Base-by-base conservation (phyloP, 2,329 filamentous ascomycete genomes). In the Alternaria arbusti region DNA sequence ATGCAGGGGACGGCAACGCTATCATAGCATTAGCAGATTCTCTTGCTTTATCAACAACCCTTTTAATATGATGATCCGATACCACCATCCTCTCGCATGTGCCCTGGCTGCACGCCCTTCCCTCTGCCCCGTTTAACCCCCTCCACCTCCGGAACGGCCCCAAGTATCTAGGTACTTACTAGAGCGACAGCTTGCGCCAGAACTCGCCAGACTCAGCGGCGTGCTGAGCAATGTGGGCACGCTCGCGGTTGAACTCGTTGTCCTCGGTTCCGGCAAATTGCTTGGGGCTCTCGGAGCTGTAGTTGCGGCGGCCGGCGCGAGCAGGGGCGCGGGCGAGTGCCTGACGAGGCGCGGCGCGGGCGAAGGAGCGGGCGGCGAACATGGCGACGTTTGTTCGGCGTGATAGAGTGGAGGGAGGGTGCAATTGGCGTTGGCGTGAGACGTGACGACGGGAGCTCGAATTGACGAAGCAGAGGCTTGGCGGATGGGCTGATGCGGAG, bases 121-220 rank as follows among this genome's bases (percentile, higher is more conserved):
- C n/a, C 46, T 15, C 23, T 15, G 5, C 26, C 46, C 9, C 30
- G 7, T 32, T 25, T 15, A 28, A 17, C 46, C 32, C 28, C 36
- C 36, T 59, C 56, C 22, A 30, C 20, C 9, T 25, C 52, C 25
- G 13, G 22, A 36, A 20, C 28, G 28, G 49, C 49, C 28, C 26
- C 47, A 49, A 61, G 58, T 30, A 25, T 23, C 36, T 45, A 50
- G 23, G 47, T 59, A 71, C 92, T 84, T 93, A 97, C 94, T 93
- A 98, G 86, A 97, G 87, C 70, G 93, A 96, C 77, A 98, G 90
- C 87, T 96, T 98, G 83, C 89, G 90, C 96, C 96, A 99, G 77
- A 97, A 89, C 77, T 93, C 95, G 82, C 91, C 91, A 72, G 93
- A 96, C 78, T 87, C 87, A 72, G 86, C 89, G 78, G 96, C 96